Base-by-base conservation (phyloP, 2,329 filamentous ascomycete species). In the Dendryphion nanum region DNA sequence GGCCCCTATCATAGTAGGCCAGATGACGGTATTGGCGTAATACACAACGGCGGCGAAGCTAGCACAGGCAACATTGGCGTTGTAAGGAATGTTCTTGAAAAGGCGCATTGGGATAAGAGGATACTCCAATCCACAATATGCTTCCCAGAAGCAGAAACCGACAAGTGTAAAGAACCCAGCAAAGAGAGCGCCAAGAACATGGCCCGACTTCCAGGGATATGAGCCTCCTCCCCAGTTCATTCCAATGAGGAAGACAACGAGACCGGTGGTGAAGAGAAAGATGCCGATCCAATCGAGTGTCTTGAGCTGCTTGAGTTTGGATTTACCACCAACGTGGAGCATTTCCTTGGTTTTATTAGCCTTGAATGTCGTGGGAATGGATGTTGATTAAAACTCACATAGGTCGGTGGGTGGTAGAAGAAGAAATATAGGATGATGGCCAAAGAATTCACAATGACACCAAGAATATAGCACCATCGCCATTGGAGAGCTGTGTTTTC, bases 201-300 rank as follows among this genome's bases (percentile, higher is more conserved):
- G 58, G 8, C 50, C 57, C 16, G 52, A 58, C 24, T 50, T 50
- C 66, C 66, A 69, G 3, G 61, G 50, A 40, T 62, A 66, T 16
- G 51, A 42, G 2, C 46, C 53, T n/a, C 64, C 64, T 6, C 63
- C 64, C 62, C 61, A 74, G 17, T 68, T 71, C 37, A 75, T 58
- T 4, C 71, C 72, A 44, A 75, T 68, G 6, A 75, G 55, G 38
- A 75, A 66, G 0, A 74, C 55, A 4, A 67, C 68, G 2, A 73
- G 65, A 4, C 71, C 70, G 4, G 63, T 63, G 6, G 67, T 69
- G 59, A 68, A 75, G 26, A 75, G 59, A 47, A 72, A 63, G 24
- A 72, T 67, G 3, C 72, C 72, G 23, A 70, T 33, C 49, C 70
- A 74, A 47, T 74, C 76, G 10, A 78, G 61, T 12, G 51, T 52